Evolutionary conservation across 2,329 filamentous ascomycete genomes (phyloP).

Genomic region (Aurifilum marmelostoma): DNA sequence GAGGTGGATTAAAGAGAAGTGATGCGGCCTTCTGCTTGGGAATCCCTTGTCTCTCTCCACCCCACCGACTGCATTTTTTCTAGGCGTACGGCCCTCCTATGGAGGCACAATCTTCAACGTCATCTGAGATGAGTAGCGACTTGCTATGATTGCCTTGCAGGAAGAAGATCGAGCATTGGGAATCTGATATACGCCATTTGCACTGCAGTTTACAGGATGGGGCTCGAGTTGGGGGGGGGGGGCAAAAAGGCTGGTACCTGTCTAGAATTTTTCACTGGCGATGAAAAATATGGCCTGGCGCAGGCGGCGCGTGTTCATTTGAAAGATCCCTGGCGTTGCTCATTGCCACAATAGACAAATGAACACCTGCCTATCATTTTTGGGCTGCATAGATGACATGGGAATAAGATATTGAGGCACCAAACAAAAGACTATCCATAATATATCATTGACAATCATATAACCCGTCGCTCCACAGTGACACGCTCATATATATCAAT

Average conservation of each 20-base stretch:
- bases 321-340: not conserved
- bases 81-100: not conserved
- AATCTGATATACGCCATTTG: not conserved
- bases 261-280: not conserved
- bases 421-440: not conserved
- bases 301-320: not conserved
- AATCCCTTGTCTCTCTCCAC: not conserved
- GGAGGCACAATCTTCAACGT: not conserved
- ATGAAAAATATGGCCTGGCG: not conserved
- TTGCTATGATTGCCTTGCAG: not conserved
- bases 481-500: not conserved
- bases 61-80: not conserved
- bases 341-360: not conserved
- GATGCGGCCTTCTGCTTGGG: not conserved
- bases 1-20: slow-evolving; percentile 6
- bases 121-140: not conserved
- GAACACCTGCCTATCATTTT: not conserved
- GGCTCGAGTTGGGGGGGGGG: not conserved
- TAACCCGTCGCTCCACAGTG: not conserved
- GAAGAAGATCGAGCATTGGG: not conserved
- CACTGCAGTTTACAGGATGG: not conserved
- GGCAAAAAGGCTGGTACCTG: not conserved
- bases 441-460: not conserved
- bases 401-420: not conserved
- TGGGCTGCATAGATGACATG: not conserved